A percentile compares a stretch with the other conserved stretches of the same genome.
Conservation (phyloP, 108 stramenopile species). For the Nitzschia sp. region DNA sequence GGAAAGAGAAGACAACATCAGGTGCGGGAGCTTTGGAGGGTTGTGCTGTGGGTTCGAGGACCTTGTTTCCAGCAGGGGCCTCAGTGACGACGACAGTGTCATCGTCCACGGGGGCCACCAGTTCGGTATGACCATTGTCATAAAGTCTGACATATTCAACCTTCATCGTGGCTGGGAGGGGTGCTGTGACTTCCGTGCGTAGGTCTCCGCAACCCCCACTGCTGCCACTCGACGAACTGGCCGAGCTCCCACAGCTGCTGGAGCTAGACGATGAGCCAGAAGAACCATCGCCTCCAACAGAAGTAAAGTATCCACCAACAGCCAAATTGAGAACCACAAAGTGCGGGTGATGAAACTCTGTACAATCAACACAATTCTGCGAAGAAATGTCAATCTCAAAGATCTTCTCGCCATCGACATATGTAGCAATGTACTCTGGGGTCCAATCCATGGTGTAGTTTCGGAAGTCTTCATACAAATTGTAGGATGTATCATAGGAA, state of each 20-base stretch:
- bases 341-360: conserved; percentile 36
- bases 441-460: conserved; percentile 28
- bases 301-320: conserved; percentile 40
- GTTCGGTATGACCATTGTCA: conserved; percentile 21
- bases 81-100: background rate
- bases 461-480: conserved; percentile 19
- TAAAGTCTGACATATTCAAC: conserved; percentile 43
- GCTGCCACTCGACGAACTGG: background rate
- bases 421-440: conserved; percentile 7
- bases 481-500: background rate
- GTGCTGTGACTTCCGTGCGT: conserved; percentile 23
- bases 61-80: background rate
- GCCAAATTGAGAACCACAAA: conserved; percentile 47
- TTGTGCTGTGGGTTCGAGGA: background rate
- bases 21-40: conserved; percentile 2
- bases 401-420: conserved; percentile 23
- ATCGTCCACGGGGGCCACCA: background rate
- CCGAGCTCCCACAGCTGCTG: conserved; percentile 8
- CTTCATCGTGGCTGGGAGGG: conserved; percentile 24
- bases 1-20: too few relatives aligned
- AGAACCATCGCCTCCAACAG: conserved; percentile 15
- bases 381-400: conserved; percentile 19
- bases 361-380: conserved; percentile 15
- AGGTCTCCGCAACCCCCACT: conserved; percentile 6
- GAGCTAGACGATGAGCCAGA: background rate